phyloP scores from a whole-genome alignment of 805 yeast genomes.

The Saturnispora galanensis region DNA sequence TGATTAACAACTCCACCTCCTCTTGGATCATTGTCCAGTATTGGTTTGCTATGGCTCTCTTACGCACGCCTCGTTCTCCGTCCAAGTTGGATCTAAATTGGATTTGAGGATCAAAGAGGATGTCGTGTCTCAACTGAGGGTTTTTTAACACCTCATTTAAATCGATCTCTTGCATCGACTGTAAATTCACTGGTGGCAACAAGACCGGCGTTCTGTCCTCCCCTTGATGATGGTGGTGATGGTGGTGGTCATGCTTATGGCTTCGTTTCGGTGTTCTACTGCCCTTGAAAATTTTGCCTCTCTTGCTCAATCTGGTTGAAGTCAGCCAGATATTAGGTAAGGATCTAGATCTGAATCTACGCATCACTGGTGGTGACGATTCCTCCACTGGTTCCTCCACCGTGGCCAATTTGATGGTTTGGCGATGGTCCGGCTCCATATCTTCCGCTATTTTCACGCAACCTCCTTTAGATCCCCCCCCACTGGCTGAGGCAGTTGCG shows the following conservation, averaged over 20 bases:
- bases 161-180: slow-evolving; percentile 76
- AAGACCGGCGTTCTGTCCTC: slow-evolving; percentile 13
- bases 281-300: no score
- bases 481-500: slow-evolving; percentile 3
- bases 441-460: no score
- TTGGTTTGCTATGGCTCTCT: slow-evolving; percentile 63
- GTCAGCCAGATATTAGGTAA: slow-evolving; percentile 27
- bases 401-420: neutral
- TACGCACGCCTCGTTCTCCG: slow-evolving; percentile 80
- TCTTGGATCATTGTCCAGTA: slow-evolving; percentile 73
- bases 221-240: slow-evolving; percentile 1
- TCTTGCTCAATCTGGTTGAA: slow-evolving; percentile 5
- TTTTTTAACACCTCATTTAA: slow-evolving; percentile 80
- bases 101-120: slow-evolving; percentile 81
- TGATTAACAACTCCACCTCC: slow-evolving; percentile 44
- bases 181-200: slow-evolving; percentile 76
- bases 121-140: slow-evolving; percentile 89
- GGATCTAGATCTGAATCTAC: slow-evolving; percentile 26
- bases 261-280: no score
- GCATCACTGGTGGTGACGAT: neutral
- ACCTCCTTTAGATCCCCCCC: no score
- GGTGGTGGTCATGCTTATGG: slow-evolving; percentile 2
- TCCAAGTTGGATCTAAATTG: slow-evolving; percentile 88
- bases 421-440: no score
- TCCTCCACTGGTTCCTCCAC: neutral